Evolutionary conservation across 2,329 filamentous ascomycete species (phyloP), one percentile per base, ranked within the genome.

Genomic region (Leptographium lundbergii): DNA sequence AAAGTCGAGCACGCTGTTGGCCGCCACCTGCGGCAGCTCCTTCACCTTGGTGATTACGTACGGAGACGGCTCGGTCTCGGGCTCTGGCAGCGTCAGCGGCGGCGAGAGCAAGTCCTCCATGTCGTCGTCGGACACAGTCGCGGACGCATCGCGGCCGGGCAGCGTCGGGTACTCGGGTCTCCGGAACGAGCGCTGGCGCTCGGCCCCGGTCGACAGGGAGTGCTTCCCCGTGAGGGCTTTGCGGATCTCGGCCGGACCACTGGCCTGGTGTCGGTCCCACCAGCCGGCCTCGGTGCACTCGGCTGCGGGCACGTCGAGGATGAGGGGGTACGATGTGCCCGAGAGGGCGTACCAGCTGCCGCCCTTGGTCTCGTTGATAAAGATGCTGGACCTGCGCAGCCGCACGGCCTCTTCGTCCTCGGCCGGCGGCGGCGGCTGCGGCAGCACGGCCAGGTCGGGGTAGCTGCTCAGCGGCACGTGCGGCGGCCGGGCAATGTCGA

Each of bases 301-400:
- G n/a, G 64, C 64, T 13, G 61, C 27, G 3, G 62, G 59, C n/a
- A 57, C 61, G 36, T 65, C 63, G 13, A 65, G 86, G 32, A 96
- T 89, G 11, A 92, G 79, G 4, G 94, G 94, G 66, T 96, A 97
- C 10, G 84, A 84, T 48, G 78, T 80, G 60, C 95, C 92, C 1
- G 92, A 96, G 73, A 97, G 80, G 36, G 91, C 94, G 70, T 92
- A 99, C 91, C 92, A 97, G 61, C 88, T 88, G 34, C 91, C 92
- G n/a, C 78, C 76, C 59, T 88, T 82, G 1, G 91, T 96, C 65
- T 86, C 87, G 69, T 96, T 96, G 61, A 97, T 79, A 67, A 94
- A 95, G 0, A 96, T 84, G 59, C 82, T 84, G 62, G 81, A 79
- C 63, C 78, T 80, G 36, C 85, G 77, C 54, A 80, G 77, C 42